These are phyloP conservation scores for Eucalyptus melliodora DNA, from an alignment of 345 rosid genomes.

Conservation along the genomic window DNA sequence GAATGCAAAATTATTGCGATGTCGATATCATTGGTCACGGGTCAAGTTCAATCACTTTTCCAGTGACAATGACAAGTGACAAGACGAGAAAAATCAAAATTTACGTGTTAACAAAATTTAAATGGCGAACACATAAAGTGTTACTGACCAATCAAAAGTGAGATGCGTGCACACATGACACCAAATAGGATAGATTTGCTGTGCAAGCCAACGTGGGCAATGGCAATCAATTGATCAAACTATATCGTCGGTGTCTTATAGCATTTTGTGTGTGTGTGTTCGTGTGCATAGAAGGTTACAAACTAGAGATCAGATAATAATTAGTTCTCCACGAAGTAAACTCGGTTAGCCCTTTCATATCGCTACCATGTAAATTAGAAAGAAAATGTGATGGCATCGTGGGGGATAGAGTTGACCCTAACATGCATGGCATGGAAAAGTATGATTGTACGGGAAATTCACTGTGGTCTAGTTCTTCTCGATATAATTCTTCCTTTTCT, in stretches of 20 bases:
- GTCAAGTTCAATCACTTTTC: neutral
- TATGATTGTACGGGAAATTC: neutral
- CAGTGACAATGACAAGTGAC: neutral
- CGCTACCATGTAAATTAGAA: neutral
- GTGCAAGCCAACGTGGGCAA: fast-evolving
- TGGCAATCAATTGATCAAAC: neutral
- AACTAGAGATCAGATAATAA: neutral
- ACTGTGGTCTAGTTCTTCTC: neutral
- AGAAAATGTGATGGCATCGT: neutral
- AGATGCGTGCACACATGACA: neutral
- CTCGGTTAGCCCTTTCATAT: neutral
- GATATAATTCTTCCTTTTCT: neutral
- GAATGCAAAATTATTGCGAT: neutral
- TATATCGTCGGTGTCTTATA: neutral
- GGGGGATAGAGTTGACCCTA: neutral
- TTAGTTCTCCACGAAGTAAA: neutral
- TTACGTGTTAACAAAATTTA: neutral
- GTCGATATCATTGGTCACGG: neutral
- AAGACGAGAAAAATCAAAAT: neutral
- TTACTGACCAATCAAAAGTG: neutral
- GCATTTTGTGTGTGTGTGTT: neutral
- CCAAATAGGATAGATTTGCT: fast-evolving
- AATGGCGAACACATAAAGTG: fast-evolving
- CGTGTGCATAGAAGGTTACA: neutral
- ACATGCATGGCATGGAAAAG: neutral